Percentiles rank a stretch among this genome's conserved stretches.
Evolutionary conservation across 1,139 yeast species (phyloP).

Genomic region (Torulaspora pretoriensis): DNA sequence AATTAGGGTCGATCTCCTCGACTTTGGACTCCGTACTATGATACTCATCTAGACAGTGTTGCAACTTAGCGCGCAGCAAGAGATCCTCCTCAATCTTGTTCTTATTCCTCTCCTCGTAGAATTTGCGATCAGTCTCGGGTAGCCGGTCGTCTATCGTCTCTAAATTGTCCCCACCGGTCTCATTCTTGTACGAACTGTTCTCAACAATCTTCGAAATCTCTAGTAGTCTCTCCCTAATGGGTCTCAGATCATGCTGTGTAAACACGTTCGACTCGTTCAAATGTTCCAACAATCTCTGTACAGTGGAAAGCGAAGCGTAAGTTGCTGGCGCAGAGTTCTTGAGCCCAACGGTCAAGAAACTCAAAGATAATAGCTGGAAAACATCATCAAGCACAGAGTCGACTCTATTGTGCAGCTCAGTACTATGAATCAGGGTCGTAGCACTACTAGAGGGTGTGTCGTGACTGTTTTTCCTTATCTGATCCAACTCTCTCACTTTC

Average conservation of each 20-base stretch:
- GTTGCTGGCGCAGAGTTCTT: slow-evolving; percentile 91
- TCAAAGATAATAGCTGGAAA: slow-evolving; percentile 77
- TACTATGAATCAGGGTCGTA: slow-evolving; percentile 31
- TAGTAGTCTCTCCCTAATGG: slow-evolving; percentile 63
- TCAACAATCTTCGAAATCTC: slow-evolving; percentile 64
- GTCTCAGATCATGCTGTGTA: slow-evolving; percentile 76
- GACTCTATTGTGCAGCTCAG: slow-evolving; percentile 41
- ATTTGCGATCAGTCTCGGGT: slow-evolving; percentile 11
- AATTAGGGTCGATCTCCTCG: slow-evolving; percentile 52
- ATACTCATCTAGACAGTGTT: slow-evolving; percentile 54
- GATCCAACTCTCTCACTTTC: slow-evolving; percentile 48
- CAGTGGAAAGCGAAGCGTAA: slow-evolving; percentile 81
- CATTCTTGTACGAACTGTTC: slow-evolving; percentile 39
- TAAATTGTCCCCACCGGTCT: slow-evolving; percentile 25
- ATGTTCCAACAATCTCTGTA: slow-evolving; percentile 75
- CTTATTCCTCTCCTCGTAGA: slow-evolving; percentile 26
- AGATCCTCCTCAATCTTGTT: slow-evolving; percentile 52
- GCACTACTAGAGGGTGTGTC: slow-evolving; percentile 19
- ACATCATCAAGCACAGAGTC: slow-evolving; percentile 82
- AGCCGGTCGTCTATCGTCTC: slow-evolving; percentile 23
- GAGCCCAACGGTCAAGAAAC: slow-evolving; percentile 87
- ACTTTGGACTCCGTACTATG: slow-evolving; percentile 50
- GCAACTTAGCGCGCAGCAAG: slow-evolving; percentile 54
- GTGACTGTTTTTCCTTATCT: slow-evolving; percentile 34
- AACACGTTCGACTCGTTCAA: slow-evolving; percentile 74